Evolutionary conservation across 306 rosid species (phyloP).

Genomic region (Lablab purpureus): DNA sequence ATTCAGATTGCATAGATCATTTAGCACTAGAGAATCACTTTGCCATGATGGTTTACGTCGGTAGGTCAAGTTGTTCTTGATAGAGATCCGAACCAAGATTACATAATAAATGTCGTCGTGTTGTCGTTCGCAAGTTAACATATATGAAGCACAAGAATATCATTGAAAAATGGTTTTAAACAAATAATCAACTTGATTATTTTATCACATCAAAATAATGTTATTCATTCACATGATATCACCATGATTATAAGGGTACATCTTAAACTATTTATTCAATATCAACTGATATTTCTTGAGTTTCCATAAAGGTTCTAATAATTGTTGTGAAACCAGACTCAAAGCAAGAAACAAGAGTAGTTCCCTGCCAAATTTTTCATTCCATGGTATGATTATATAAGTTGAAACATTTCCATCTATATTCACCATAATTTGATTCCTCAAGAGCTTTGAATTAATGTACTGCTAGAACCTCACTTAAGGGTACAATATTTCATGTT

Average conservation of each 20-base stretch:
- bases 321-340: neutral
- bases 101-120: neutral
- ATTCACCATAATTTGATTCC: neutral
- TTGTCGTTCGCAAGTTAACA: constrained; percentile 1
- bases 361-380: neutral
- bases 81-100: constrained; percentile 38
- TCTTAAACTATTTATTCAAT: neutral
- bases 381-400: neutral
- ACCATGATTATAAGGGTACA: neutral
- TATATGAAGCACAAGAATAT: neutral
- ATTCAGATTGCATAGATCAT: constrained; percentile 32
- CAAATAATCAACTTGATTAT: neutral
- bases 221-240: neutral
- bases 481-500: neutral
- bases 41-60: constrained; percentile 41
- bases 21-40: constrained; percentile 41
- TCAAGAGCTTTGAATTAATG: neutral
- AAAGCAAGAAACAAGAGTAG: no score
- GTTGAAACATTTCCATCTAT: neutral
- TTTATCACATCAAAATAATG: neutral
- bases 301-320: neutral
- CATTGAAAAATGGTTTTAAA: neutral
- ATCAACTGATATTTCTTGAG: neutral
- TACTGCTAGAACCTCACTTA: neutral
- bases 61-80: constrained; percentile 50